These are phyloP conservation scores for Amoebophrya sp. DNA, from an alignment of 169 alveolate species.

Conservation along the genomic window DNA sequence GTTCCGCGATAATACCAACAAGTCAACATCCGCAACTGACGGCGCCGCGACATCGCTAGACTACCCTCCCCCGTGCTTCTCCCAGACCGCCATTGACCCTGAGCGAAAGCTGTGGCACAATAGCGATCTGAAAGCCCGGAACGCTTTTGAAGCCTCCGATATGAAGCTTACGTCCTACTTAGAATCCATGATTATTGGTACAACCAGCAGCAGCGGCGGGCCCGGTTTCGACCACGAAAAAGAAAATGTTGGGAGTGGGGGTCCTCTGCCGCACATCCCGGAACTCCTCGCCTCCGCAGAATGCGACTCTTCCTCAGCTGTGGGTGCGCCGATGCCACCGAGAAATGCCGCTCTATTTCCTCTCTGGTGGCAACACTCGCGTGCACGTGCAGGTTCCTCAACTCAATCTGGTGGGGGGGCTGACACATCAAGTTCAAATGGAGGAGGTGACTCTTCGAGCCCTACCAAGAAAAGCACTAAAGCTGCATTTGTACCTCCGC, in stretches of 20 bases:
- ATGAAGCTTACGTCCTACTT: neutral
- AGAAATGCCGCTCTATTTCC: neutral
- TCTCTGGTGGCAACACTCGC: neutral
- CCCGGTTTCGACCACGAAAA: too few species aligned
- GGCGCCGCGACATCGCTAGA: too few species aligned
- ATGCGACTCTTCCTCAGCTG: neutral
- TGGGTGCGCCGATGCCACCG: neutral
- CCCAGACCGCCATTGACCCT: too few species aligned
- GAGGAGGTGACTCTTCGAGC: neutral
- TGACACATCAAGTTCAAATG: neutral
- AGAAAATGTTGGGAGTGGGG: too few species aligned
- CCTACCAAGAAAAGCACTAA: too few species aligned
- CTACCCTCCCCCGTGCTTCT: too few species aligned
- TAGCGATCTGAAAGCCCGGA: neutral
- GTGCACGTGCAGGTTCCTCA: neutral
- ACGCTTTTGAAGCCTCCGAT: neutral
- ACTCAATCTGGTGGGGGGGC: too few species aligned
- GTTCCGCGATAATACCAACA: too few species aligned
- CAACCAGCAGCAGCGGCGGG: neutral
- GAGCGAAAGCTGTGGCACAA: neutral
- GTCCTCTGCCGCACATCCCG: neutral
- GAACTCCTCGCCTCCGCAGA: neutral
- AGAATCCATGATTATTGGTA: neutral
- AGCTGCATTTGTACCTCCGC: too few species aligned
- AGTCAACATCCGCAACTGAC: too few species aligned